Evolutionary conservation across 1,139 yeast species (phyloP).

Genomic region (Diutina rugosa): DNA sequence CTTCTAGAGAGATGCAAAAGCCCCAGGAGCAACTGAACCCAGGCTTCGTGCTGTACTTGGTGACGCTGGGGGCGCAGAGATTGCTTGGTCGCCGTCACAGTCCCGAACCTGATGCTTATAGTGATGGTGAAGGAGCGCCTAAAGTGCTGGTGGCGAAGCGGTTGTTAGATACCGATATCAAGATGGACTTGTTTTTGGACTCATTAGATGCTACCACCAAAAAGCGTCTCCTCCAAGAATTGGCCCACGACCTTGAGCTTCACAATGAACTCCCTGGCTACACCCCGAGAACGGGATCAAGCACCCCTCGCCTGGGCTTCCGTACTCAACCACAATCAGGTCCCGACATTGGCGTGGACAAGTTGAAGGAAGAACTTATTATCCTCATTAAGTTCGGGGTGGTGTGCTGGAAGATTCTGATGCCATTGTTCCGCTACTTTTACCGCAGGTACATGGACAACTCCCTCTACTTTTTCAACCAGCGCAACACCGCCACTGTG

Average conservation of each 20-base stretch:
- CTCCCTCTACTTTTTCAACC: background rate
- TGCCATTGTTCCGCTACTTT: constrained; percentile 2
- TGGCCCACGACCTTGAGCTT: background rate
- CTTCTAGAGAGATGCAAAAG: background rate
- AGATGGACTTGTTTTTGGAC: constrained; percentile 1
- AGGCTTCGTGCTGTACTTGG: background rate
- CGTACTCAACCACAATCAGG: background rate
- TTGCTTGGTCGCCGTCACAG: background rate
- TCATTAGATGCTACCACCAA: background rate
- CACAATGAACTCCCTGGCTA: background rate
- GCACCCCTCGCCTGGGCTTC: background rate
- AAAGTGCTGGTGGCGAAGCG: background rate
- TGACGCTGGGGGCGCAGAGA: background rate
- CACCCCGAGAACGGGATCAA: background rate
- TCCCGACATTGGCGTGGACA: background rate
- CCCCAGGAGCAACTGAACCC: background rate
- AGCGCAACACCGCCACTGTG: background rate
- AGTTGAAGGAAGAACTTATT: background rate
- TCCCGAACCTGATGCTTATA: background rate
- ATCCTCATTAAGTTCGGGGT: background rate
- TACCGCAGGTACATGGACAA: background rate
- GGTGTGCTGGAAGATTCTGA: constrained; percentile 1
- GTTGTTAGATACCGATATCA: constrained; percentile 1
- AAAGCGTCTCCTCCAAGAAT: background rate
- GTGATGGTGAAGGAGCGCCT: background rate